Conservation (phyloP, 1,139 yeast genomes). For the Geotrichum fermentans region DNA sequence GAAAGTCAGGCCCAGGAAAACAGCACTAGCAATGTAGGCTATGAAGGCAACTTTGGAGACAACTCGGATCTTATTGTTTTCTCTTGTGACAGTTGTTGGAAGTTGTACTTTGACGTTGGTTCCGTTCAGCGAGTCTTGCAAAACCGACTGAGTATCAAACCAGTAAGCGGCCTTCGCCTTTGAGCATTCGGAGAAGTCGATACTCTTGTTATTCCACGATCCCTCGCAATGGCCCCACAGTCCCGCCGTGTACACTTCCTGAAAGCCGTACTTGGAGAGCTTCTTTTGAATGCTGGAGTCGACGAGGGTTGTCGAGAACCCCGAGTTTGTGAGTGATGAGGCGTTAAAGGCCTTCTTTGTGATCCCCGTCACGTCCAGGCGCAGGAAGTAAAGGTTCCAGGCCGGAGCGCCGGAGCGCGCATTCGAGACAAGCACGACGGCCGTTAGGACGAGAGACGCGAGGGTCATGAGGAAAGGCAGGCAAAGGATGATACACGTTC, state of each 20-base stretch:
- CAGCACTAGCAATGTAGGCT: constrained; percentile 44
- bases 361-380: constrained; percentile 39
- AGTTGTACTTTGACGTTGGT: constrained; percentile 25
- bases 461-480: constrained; percentile 41
- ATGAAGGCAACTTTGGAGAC: constrained; percentile 47
- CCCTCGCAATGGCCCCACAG: constrained; percentile 77
- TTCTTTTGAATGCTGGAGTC: constrained; percentile 20
- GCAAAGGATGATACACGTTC: constrained; percentile 35
- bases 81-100: constrained; percentile 25
- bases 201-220: constrained; percentile 20
- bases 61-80: constrained; percentile 37
- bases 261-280: constrained; percentile 44
- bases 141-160: constrained; percentile 51
- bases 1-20: constrained; percentile 40
- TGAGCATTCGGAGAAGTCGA: constrained; percentile 40
- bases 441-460: constrained; percentile 40
- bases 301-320: constrained; percentile 19
- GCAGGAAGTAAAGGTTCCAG: constrained; percentile 41
- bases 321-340: constrained; percentile 21
- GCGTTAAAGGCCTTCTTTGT: constrained; percentile 23
- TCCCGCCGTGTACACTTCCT: constrained; percentile 59
- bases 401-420: constrained; percentile 36
- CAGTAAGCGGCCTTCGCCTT: constrained; percentile 52
- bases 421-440: constrained; percentile 43
- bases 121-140: constrained; percentile 43